phyloP scores from a whole-genome alignment of 2,329 filamentous ascomycete genomes.

The Aspergillus ibericus region DNA sequence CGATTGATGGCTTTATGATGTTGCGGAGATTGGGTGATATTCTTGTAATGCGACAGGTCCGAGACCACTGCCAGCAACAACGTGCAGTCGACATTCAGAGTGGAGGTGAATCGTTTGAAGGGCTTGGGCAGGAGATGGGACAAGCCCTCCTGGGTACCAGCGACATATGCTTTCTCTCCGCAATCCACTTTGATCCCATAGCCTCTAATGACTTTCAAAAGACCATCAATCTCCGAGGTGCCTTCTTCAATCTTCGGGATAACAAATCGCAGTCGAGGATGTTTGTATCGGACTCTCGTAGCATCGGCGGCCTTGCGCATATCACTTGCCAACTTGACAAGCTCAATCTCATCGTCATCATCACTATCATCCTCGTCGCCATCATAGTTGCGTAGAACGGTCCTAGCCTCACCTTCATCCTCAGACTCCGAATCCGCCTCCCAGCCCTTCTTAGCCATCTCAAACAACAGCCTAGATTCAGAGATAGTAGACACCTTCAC shows the following conservation, averaged over 20 bases:
- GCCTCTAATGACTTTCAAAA: constrained; percentile 57
- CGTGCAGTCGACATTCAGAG: constrained; percentile 56
- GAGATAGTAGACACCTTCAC: constrained; percentile 67
- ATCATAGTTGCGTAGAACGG: constrained; percentile 30
- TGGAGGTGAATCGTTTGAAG: constrained; percentile 44
- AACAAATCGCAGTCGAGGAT: constrained; percentile 61
- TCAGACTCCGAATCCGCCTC: constrained; percentile 52
- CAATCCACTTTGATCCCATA: constrained; percentile 49
- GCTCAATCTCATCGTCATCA: constrained; percentile 55
- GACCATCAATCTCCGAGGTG: constrained; percentile 55
- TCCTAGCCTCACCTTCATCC: constrained; percentile 29
- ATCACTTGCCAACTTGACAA: constrained; percentile 61
- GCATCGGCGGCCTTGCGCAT: constrained; percentile 58
- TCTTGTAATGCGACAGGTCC: constrained; percentile 64
- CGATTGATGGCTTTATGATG: constrained; percentile 61
- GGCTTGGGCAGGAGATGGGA: constrained; percentile 40
- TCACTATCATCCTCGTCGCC: constrained; percentile 41
- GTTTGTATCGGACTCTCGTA: constrained; percentile 59
- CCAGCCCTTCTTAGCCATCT: constrained; percentile 69
- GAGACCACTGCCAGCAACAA: constrained; percentile 71
- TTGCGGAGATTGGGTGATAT: constrained; percentile 48
- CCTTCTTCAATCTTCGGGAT: constrained; percentile 59
- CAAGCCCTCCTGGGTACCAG: constrained; percentile 23
- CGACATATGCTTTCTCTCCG: constrained; percentile 22
- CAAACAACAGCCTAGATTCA: constrained; percentile 63